phyloP scores from a whole-genome alignment of 768 basidiomycete species.

The Russula vinacea region DNA sequence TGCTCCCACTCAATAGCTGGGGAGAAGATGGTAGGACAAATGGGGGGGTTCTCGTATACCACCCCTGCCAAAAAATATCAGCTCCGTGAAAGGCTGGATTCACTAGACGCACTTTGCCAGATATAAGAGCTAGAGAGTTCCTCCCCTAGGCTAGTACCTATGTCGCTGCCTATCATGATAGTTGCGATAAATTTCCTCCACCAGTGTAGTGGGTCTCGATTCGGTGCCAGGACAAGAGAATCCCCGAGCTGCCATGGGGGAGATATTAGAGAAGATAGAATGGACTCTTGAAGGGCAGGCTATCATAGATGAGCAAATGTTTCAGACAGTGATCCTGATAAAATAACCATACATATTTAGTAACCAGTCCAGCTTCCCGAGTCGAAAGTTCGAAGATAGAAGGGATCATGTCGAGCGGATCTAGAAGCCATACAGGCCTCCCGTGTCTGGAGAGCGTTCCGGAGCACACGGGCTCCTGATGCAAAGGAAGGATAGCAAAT shows the following conservation, averaged over 20 bases:
- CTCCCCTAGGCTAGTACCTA: conserved; percentile 39
- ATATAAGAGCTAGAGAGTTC: conserved; percentile 45
- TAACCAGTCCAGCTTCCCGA: conserved; percentile 12
- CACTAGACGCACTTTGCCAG: conserved; percentile 41
- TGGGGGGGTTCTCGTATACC: conserved; percentile 43
- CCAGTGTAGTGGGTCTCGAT: conserved; percentile 39
- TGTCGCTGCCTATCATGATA: conserved; percentile 36
- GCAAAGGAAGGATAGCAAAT: conserved; percentile 49
- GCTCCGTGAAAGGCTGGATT: neutral
- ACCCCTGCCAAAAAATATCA: conserved; percentile 34
- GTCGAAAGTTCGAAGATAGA: conserved; percentile 40
- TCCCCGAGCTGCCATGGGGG: conserved; percentile 43
- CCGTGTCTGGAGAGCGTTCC: conserved; percentile 39
- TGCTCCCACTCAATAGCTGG: conserved; percentile 55
- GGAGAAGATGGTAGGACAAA: conserved; percentile 43
- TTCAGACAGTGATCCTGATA: neutral
- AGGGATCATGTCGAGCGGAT: conserved; percentile 58
- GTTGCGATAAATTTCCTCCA: conserved; percentile 47
- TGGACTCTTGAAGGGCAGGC: conserved; percentile 34
- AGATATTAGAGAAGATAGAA: conserved; percentile 38
- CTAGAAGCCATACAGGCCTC: conserved; percentile 46
- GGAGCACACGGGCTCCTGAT: conserved; percentile 45
- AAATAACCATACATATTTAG: conserved; percentile 10
- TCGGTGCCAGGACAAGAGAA: conserved; percentile 33
- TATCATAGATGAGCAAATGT: conserved; percentile 8